Conservation (phyloP, 352 stramenopile genomes). For the Thalassiosira livingstoniorum region DNA sequence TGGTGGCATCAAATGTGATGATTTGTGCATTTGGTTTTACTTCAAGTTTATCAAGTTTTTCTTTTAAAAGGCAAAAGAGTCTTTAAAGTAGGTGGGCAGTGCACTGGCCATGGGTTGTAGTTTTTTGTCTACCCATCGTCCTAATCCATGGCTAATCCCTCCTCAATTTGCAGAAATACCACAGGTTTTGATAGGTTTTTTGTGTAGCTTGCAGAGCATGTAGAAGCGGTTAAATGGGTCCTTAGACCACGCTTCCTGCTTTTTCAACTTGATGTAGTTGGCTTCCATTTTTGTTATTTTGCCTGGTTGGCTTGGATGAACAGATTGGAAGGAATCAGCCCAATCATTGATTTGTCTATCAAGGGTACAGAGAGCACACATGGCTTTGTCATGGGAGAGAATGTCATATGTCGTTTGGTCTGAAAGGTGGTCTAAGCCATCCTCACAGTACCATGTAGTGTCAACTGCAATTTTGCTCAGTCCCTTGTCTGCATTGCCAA, state of each 20-base stretch:
- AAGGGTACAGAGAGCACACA: not conserved
- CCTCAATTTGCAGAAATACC: slow-evolving; percentile 15
- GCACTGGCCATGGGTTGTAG: slow-evolving; percentile 25
- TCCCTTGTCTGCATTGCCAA: slow-evolving; percentile 18
- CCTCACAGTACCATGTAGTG: not conserved
- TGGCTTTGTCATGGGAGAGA: not conserved
- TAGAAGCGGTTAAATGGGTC: slow-evolving; percentile 54
- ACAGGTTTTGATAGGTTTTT: not conserved
- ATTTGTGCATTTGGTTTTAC: slow-evolving; percentile 7
- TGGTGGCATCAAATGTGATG: slow-evolving; percentile 30
- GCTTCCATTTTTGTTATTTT: not conserved
- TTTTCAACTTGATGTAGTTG: slow-evolving; percentile 9
- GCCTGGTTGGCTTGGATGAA: too few relatives aligned
- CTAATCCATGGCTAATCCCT: slow-evolving; percentile 13
- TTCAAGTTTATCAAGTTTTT: not conserved
- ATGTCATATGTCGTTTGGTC: not conserved
- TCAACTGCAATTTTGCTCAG: slow-evolving; percentile 1
- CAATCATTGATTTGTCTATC: slow-evolving; percentile 3
- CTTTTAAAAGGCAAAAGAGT: slow-evolving; percentile 43
- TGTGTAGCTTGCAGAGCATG: slow-evolving; percentile 34
- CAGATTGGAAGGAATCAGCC: not conserved
- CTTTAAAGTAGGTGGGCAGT: slow-evolving; percentile 37
- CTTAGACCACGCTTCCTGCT: not conserved
- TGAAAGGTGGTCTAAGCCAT: slow-evolving; percentile 1
- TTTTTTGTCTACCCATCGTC: slow-evolving; percentile 19